These are phyloP conservation scores for Yueomyces sp. DNA, from an alignment of 1,139 yeast species.

Conservation along the genomic window DNA sequence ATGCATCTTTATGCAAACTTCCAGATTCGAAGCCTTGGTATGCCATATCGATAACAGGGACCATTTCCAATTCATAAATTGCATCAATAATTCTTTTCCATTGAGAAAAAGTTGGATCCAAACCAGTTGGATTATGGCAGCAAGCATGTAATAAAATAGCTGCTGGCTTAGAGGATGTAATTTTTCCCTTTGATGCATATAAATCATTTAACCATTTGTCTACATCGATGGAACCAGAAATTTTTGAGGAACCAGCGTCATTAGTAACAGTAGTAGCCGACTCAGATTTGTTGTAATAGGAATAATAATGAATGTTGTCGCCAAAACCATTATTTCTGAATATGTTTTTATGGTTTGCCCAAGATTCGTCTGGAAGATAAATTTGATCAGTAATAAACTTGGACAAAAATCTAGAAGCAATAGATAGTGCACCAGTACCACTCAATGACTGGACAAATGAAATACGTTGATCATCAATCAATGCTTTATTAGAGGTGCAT, in stretches of 20 bases:
- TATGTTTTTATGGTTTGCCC: slow-evolving; percentile 88
- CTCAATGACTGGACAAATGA: slow-evolving; percentile 77
- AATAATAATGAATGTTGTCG: slow-evolving; percentile 29
- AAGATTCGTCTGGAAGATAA: slow-evolving; percentile 80
- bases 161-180: slow-evolving; percentile 4
- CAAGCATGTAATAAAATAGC: slow-evolving; percentile 81
- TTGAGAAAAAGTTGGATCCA: slow-evolving; percentile 71
- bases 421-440: slow-evolving; percentile 92
- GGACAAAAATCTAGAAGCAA: slow-evolving; percentile 62
- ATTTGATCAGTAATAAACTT: slow-evolving; percentile 33
- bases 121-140: slow-evolving; percentile 95
- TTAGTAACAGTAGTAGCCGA: background rate
- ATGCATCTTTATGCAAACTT: slow-evolving; percentile 38
- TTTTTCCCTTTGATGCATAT: slow-evolving; percentile 25
- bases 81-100: slow-evolving; percentile 64
- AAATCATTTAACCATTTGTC: slow-evolving; percentile 35
- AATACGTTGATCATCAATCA: slow-evolving; percentile 30
- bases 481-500: slow-evolving; percentile 23
- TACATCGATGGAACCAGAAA: slow-evolving; percentile 20
- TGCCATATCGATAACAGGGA: slow-evolving; percentile 82
- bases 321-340: slow-evolving; percentile 20
- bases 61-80: slow-evolving; percentile 40
- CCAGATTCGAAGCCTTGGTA: slow-evolving; percentile 93
- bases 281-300: slow-evolving; percentile 36
- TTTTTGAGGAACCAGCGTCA: slow-evolving; percentile 14